Evolutionary conservation across 768 basidiomycete species (phyloP).

Genomic region (Trametes cingulata): DNA sequence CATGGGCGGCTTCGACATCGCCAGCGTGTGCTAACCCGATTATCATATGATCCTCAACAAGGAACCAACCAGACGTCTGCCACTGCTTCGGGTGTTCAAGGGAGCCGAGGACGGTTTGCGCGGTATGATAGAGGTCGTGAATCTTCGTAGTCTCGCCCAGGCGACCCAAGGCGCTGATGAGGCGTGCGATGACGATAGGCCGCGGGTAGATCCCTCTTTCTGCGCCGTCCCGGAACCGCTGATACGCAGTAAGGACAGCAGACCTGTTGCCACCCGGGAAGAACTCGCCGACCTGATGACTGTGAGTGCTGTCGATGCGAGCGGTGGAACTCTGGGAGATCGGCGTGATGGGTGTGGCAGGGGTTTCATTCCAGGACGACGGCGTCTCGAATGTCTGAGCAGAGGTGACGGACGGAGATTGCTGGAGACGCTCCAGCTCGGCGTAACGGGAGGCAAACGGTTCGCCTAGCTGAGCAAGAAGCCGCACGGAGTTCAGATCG

Average conservation of each 20-base stretch:
- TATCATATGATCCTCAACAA: constrained; percentile 88
- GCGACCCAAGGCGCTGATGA: constrained; percentile 74
- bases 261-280: constrained; percentile 11
- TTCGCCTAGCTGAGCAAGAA: constrained; percentile 21
- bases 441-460: constrained; percentile 13
- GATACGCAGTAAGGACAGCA: constrained; percentile 44
- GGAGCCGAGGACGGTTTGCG: constrained; percentile 58
- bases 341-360: constrained; percentile 1
- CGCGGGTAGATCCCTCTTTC: constrained; percentile 49
- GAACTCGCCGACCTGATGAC: constrained; percentile 34
- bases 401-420: constrained; percentile 6
- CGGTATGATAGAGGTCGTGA: constrained; percentile 62
- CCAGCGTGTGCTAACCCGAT: constrained; percentile 82
- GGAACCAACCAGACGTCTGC: constrained; percentile 67
- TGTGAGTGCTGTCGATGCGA: constrained; percentile 32
- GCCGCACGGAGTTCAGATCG: constrained; percentile 15
- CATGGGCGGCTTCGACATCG: constrained; percentile 74
- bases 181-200: constrained; percentile 51
- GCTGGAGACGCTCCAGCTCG: constrained; percentile 11
- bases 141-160: constrained; percentile 59
- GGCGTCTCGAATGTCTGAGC: constrained; percentile 12
- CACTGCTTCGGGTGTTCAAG: constrained; percentile 44
- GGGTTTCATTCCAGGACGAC: constrained; percentile 7
- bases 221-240: constrained; percentile 49
- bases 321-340: constrained; percentile 5